Conservation (phyloP, 164 flowering plant genomes). For the Macadamia tetraphylla region DNA sequence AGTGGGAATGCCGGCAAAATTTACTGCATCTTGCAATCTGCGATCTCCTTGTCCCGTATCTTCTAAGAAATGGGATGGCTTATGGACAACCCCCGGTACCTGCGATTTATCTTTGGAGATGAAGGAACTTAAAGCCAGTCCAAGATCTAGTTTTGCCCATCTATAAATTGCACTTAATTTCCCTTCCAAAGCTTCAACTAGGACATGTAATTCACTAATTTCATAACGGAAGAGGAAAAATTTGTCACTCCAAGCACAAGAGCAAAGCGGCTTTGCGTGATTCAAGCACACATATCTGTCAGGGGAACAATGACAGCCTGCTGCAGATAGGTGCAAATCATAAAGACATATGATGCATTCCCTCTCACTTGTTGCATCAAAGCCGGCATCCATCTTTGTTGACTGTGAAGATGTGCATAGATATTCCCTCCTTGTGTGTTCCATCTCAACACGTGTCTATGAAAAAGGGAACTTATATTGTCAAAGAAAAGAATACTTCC, state of each 20-base stretch:
- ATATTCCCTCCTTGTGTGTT: conserved; percentile 42
- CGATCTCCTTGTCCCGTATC: conserved; percentile 11
- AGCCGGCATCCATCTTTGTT: conserved; percentile 43
- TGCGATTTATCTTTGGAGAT: conserved; percentile 33
- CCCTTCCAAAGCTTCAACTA: conserved; percentile 68
- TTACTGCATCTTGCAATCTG: conserved; percentile 2
- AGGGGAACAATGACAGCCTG: conserved; percentile 58
- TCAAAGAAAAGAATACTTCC: neutral
- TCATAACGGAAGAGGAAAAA: conserved; percentile 54
- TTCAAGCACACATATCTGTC: conserved; percentile 53
- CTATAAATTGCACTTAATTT: conserved; percentile 62
- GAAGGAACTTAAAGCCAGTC: conserved; percentile 42
- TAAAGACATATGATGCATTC: conserved; percentile 59
- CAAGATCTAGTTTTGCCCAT: conserved; percentile 70
- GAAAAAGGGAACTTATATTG: conserved; percentile 7
- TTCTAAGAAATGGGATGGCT: conserved; percentile 7
- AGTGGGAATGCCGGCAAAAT: conserved; percentile 3
- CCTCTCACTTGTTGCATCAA: conserved; percentile 42
- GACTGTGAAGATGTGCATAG: conserved; percentile 36
- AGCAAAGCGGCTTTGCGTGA: conserved; percentile 67
- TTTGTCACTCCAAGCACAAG: conserved; percentile 53
- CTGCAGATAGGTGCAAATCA: conserved; percentile 73
- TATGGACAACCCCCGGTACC: conserved; percentile 1
- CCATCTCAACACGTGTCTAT: conserved; percentile 51
- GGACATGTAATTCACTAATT: conserved; percentile 48